These are phyloP conservation scores for Themeda triandra DNA, from an alignment of 176 grass and related monocot species.

Conservation along the genomic window DNA sequence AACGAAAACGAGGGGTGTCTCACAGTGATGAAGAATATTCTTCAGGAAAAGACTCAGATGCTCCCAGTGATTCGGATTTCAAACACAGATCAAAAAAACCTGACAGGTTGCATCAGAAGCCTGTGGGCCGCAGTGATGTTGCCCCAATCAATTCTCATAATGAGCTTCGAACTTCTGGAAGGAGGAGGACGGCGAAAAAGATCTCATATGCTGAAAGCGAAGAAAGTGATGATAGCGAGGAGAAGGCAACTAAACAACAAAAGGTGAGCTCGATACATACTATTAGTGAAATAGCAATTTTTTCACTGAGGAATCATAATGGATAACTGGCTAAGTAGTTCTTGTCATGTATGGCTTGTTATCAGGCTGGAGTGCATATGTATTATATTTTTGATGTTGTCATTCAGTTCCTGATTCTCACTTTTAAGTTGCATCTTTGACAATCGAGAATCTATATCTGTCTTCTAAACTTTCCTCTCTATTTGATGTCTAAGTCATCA, in stretches of 20 bases:
- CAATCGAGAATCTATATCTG: not conserved
- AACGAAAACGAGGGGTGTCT: conserved; percentile 55
- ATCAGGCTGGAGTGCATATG: not conserved
- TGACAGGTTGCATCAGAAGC: conserved; percentile 49
- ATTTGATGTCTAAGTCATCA: not conserved
- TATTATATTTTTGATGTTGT: not conserved
- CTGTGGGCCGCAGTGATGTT: conserved; percentile 24
- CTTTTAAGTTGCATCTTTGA: not conserved
- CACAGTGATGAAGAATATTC: conserved; percentile 90
- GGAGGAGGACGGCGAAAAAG: conserved; percentile 71
- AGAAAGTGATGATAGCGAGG: conserved; percentile 87
- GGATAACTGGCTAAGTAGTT: conserved; percentile 1
- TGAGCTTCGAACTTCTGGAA: conserved; percentile 82
- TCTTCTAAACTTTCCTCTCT: not conserved
- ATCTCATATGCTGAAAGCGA: conserved; percentile 99
- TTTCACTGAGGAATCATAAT: not conserved
- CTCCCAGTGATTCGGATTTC: conserved; percentile 43
- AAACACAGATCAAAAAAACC: conserved; percentile 52
- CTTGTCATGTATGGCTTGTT: not conserved
- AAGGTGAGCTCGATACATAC: conserved; percentile 51
- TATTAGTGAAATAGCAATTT: conserved; percentile 24
- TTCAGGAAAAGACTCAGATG: conserved; percentile 75
- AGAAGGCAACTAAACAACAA: conserved; percentile 68
- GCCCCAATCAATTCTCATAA: conserved; percentile 35
- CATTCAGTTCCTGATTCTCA: not conserved